A percentile compares a stretch with the other conserved stretches of the same genome.
Evolutionary conservation across 1,284 basidiomycete species (phyloP).

Genomic region (Cerioporus squamosus): DNA sequence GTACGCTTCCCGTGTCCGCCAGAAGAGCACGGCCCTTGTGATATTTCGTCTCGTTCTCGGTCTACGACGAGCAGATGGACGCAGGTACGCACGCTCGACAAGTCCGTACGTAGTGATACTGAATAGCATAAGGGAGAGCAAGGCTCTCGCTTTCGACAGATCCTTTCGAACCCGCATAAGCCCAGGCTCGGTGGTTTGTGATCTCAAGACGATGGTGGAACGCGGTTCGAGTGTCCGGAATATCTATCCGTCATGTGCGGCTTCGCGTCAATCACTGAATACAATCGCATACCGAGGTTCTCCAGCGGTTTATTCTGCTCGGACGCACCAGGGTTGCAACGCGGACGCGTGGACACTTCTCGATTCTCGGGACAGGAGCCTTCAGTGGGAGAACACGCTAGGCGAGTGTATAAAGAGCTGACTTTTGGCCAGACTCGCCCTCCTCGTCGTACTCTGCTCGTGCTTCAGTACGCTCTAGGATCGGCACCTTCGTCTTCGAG

Average conservation of each 20-base stretch:
- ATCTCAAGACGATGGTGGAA: neutral
- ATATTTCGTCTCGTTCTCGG: too few species aligned
- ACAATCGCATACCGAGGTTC: neutral
- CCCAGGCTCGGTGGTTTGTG: neutral
- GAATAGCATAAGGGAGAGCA: too few species aligned
- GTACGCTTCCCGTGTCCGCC: too few species aligned
- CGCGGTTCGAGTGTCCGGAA: neutral
- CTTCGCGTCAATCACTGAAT: neutral
- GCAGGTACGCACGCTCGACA: too few species aligned
- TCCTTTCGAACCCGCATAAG: neutral
- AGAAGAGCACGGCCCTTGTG: too few species aligned
- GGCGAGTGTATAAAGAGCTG: neutral
- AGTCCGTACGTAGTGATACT: too few species aligned
- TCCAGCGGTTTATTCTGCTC: neutral
- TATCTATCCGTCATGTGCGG: neutral
- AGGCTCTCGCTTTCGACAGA: too few species aligned
- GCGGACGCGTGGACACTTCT: neutral
- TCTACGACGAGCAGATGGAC: too few species aligned
- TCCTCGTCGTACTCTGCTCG: slow-evolving; percentile 7
- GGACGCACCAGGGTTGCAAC: neutral
- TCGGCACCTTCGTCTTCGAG: neutral
- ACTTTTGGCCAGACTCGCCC: neutral
- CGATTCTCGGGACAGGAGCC: neutral
- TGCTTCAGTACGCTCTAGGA: neutral
- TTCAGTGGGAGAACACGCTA: neutral